phyloP scores from a whole-genome alignment of 768 basidiomycete species.

The Russula sp. region DNA sequence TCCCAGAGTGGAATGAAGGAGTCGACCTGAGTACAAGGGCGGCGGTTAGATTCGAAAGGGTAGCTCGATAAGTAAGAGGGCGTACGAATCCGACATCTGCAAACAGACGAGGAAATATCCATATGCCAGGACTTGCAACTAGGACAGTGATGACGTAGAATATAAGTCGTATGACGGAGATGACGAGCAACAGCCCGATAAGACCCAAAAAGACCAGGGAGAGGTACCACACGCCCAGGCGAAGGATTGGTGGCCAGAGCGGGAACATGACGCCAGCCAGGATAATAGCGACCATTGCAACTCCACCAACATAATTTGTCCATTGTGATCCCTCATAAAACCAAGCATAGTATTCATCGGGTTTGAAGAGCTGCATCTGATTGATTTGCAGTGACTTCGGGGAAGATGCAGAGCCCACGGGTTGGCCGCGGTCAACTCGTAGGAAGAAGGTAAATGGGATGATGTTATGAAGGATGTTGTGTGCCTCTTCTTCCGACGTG shows the following conservation, averaged over 20 bases:
- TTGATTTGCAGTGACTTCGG: slow-evolving; percentile 80
- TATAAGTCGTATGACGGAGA: slow-evolving; percentile 87
- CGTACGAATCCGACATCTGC: slow-evolving; percentile 98
- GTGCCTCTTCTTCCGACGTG: slow-evolving; percentile 72
- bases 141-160: slow-evolving; percentile 92
- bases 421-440: slow-evolving; percentile 74
- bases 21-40: slow-evolving; percentile 63
- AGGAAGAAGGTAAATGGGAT: slow-evolving; percentile 91
- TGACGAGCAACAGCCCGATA: slow-evolving; percentile 84
- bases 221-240: slow-evolving; percentile 94
- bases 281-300: slow-evolving; percentile 89
- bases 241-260: slow-evolving; percentile 91
- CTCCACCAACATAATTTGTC: slow-evolving; percentile 87
- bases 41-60: slow-evolving; percentile 5
- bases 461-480: slow-evolving; percentile 58
- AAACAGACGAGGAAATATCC: slow-evolving; percentile 98
- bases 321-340: slow-evolving; percentile 94
- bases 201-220: slow-evolving; percentile 84
- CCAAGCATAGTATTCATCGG: slow-evolving; percentile 91
- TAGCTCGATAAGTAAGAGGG: slow-evolving; percentile 30
- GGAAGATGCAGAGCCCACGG: slow-evolving; percentile 62
- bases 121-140: slow-evolving; percentile 85
- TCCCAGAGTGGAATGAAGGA: slow-evolving; percentile 97
- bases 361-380: slow-evolving; percentile 73
- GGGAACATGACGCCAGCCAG: slow-evolving; percentile 99